Conservation (phyloP, 805 yeast genomes). For the Yarrowia deformans region DNA sequence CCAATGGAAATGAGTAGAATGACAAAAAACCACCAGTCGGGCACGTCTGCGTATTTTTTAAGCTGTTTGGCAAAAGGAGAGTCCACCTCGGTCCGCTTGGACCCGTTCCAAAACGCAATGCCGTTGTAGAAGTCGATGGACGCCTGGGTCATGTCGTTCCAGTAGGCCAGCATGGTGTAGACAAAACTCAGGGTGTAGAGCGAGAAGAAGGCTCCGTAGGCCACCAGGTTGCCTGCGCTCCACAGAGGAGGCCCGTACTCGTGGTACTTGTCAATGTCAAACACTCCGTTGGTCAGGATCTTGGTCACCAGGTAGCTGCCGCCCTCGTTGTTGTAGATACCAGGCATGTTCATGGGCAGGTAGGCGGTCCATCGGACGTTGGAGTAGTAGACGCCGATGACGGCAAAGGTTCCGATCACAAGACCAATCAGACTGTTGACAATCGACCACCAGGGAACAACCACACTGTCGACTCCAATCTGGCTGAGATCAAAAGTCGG, state of each 20-base stretch:
- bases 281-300: constrained; percentile 51
- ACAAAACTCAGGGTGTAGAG: constrained; percentile 63
- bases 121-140: constrained; percentile 28
- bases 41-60: constrained; percentile 68
- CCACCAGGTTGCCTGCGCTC: constrained; percentile 55
- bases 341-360: constrained; percentile 65
- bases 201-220: constrained; percentile 65
- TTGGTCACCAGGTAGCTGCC: constrained; percentile 57
- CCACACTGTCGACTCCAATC: constrained; percentile 67
- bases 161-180: constrained; percentile 48
- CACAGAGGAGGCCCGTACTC: constrained; percentile 71
- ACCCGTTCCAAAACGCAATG: constrained; percentile 10
- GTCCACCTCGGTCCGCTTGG: constrained; percentile 15
- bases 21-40: constrained; percentile 72
- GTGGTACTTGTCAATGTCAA: constrained; percentile 58
- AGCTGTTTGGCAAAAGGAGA: constrained; percentile 51
- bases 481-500: constrained; percentile 54
- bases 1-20: constrained; percentile 56
- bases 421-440: constrained; percentile 53
- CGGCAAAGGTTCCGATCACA: constrained; percentile 54
- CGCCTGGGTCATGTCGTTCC: constrained; percentile 43
- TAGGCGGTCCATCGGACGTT: constrained; percentile 66
- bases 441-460: constrained; percentile 50
- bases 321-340: constrained; percentile 61
- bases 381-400: constrained; percentile 60